Evolutionary conservation across 352 stramenopile genomes (phyloP).

Genomic region (Pythium phragmitis): DNA sequence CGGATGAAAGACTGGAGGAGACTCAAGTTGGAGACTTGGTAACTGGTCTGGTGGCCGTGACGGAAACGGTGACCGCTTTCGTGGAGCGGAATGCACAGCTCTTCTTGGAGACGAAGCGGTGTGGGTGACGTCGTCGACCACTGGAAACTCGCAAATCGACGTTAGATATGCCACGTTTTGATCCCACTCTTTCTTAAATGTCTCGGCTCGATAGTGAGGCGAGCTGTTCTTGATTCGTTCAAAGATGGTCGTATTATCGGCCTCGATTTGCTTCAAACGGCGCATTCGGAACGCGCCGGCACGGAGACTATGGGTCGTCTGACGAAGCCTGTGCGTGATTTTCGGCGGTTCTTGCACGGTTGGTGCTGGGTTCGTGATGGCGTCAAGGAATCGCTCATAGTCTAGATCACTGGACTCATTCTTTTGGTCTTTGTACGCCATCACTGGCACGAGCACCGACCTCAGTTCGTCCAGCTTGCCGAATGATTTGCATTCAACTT

Average conservation of each 20-base stretch:
- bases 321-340: conserved; percentile 7
- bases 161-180: conserved; percentile 72
- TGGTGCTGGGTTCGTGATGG: conserved; percentile 18
- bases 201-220: conserved; percentile 61
- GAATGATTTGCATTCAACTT: conserved; percentile 17
- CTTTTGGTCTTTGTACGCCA: conserved; percentile 22
- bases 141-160: conserved; percentile 66
- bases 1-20: conserved; percentile 30
- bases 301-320: conserved; percentile 12
- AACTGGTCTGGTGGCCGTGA: conserved; percentile 21
- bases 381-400: conserved; percentile 24
- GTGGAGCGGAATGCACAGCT: conserved; percentile 1
- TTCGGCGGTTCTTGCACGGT: conserved; percentile 24
- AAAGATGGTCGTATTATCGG: conserved; percentile 52
- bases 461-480: conserved; percentile 60
- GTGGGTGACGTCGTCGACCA: conserved; percentile 27
- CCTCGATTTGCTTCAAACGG: conserved; percentile 62
- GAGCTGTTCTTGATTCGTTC: conserved; percentile 60
- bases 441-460: conserved; percentile 30
- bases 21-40: conserved; percentile 18
- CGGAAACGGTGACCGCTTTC: conserved; percentile 21
- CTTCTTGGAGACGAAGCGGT: conserved; percentile 1
- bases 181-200: conserved; percentile 56
- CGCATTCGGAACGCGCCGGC: conserved; percentile 44
- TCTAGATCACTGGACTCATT: background rate